These are phyloP conservation scores for Hypoxylon sp. DNA, from an alignment of 2,329 filamentous ascomycete species.

Conservation along the genomic window DNA sequence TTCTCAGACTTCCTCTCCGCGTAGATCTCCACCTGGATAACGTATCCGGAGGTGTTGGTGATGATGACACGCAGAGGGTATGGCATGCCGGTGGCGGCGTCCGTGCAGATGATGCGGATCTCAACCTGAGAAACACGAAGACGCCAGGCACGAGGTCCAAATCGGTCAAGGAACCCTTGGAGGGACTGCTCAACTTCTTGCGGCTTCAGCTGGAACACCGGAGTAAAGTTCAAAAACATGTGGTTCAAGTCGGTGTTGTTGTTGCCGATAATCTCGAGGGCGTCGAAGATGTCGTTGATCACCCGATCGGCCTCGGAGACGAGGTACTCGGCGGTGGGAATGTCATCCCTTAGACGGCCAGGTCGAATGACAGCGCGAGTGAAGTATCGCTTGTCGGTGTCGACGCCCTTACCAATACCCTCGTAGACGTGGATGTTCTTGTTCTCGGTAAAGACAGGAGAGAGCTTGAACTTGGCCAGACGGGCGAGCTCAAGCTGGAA, in stretches of 20 bases:
- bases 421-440: slow-evolving; percentile 99
- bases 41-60: slow-evolving; percentile 97
- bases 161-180: slow-evolving; percentile 94
- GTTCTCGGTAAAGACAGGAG: slow-evolving; percentile 98
- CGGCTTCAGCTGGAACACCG: slow-evolving; percentile 91
- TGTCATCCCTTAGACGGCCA: slow-evolving; percentile 93
- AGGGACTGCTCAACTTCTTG: slow-evolving; percentile 91
- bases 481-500: slow-evolving; percentile 98
- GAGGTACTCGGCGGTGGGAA: slow-evolving; percentile 97
- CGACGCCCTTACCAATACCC: slow-evolving; percentile 90
- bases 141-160: slow-evolving; percentile 93
- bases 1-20: slow-evolving; percentile 98
- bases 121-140: slow-evolving; percentile 96
- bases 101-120: slow-evolving; percentile 98
- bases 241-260: slow-evolving; percentile 99
- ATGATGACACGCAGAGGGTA: slow-evolving; percentile 96
- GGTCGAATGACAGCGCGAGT: slow-evolving; percentile 94
- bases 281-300: slow-evolving; percentile 97
- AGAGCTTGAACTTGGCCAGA: slow-evolving; percentile 96
- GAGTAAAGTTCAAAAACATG: slow-evolving; percentile 99
- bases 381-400: slow-evolving; percentile 98
- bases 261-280: slow-evolving; percentile 97
- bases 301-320: slow-evolving; percentile 96
- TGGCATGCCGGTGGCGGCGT: slow-evolving; percentile 81
- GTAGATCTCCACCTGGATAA: slow-evolving; percentile 97